These are phyloP conservation scores for Capsaspora owczarzaki DNA, from an alignment of 78 protist genomes.

Conservation along the genomic window DNA sequence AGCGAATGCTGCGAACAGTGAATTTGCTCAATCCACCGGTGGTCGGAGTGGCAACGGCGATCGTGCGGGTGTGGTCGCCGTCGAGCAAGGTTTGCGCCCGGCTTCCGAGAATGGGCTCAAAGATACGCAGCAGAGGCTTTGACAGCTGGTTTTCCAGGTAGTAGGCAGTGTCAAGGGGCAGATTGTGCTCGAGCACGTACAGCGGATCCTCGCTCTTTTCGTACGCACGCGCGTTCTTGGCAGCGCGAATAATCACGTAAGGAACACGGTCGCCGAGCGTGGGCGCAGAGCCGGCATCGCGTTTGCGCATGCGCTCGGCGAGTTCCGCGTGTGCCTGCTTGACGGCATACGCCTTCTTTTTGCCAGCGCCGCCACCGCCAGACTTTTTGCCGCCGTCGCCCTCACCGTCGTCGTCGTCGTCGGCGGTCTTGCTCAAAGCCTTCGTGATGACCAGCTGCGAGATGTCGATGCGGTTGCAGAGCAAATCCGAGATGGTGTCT, in stretches of 20 bases:
- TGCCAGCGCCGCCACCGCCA: too few species aligned
- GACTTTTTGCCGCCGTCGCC: too few species aligned
- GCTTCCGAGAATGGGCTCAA: slow-evolving; percentile 75
- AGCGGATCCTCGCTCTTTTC: slow-evolving; percentile 99
- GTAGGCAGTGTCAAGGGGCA: slow-evolving; percentile 91
- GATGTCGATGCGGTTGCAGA: slow-evolving; percentile 88
- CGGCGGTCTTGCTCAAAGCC: slow-evolving; percentile 63
- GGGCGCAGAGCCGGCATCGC: slow-evolving; percentile 93
- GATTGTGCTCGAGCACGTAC: slow-evolving; percentile 88
- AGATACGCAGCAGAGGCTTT: slow-evolving; percentile 86
- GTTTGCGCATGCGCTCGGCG: slow-evolving; percentile 89
- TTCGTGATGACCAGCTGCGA: slow-evolving; percentile 94
- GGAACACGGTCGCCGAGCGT: slow-evolving; percentile 98
- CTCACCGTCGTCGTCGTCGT: too few species aligned
- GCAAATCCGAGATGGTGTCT: slow-evolving; percentile 71
- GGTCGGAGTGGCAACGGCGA: slow-evolving; percentile 52
- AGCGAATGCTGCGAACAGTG: slow-evolving; percentile 33
- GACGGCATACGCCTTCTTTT: too few species aligned
- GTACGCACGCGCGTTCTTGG: slow-evolving; percentile 68
- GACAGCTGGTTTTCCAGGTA: slow-evolving; percentile 93
- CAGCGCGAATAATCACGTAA: slow-evolving; percentile 85
- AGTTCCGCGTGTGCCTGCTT: slow-evolving; percentile 94
- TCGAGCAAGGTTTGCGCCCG: slow-evolving; percentile 21
- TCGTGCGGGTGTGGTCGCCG: slow-evolving; percentile 94
- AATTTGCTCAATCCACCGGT: slow-evolving; percentile 72